Base-by-base conservation (phyloP, 1,284 basidiomycete genomes). In the Leccinum discolor region DNA sequence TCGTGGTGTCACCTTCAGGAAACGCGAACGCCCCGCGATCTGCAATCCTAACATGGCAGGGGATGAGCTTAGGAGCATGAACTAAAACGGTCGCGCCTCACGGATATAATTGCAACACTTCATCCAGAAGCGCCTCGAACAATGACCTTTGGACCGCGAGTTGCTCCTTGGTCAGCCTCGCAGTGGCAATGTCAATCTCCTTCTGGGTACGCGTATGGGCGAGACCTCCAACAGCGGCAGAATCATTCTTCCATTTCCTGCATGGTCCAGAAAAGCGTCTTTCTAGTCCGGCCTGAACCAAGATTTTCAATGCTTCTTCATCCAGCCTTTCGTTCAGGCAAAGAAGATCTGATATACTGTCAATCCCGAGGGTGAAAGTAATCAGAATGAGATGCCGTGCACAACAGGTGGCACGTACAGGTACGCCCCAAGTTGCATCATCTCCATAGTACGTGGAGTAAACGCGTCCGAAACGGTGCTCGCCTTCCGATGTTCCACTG, bases 271-370 rank as follows among this genome's bases (percentile, higher is more conserved):
- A 69, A 32, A 74, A 80, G 5, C 76, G 74, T 29, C 68, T 68
- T 6, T 65, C 56, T 0, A 84, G 72, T 0, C 79, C 80, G 3
- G 65, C 38, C 2, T 72, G n/a, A 38, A 78, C 40, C 14, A 84
- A 69, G 1, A 76, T 70, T 1, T 50, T 63, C 0, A 83, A 60
- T 0, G 76, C 70, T 1, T 71, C 70, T 2, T 76, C 73, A 8
- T 73, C 68, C 16, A 83, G 47, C 8, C 61, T 60, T 35, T 74
- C 68, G 6, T 38, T 69, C 5, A 83, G 42, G 5, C 60, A 57
- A 26, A 83, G 69, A 7, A 67, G 63, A 11, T 75, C 73, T 0
- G 40, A 67, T 32, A 59, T 21, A 8, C 80, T 82, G 14, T 29
- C 2, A 2, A 57, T 14, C 58, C 35, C 8, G 7, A 44, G 16